phyloP scores from a whole-genome alignment of 2,329 filamentous ascomycete genomes.

The Coniochaeta sp. region DNA sequence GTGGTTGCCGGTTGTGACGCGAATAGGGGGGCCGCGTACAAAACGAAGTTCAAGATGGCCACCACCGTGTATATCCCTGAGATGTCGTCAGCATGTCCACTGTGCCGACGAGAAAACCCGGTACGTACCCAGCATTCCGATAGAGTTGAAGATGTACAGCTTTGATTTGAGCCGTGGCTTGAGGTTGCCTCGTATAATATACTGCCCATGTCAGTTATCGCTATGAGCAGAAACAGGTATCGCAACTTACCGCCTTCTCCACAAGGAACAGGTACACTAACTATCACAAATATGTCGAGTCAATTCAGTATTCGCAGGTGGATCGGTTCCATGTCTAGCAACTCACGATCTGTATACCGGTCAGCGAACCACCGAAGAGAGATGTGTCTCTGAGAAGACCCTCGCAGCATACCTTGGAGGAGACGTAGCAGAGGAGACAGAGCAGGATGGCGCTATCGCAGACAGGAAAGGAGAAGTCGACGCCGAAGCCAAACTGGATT shows the following conservation, averaged over 20 bases:
- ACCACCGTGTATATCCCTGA: conserved; percentile 35
- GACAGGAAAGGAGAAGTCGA: conserved; percentile 39
- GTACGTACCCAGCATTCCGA: conserved; percentile 42
- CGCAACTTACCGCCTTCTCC: conserved; percentile 47
- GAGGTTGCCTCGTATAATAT: conserved; percentile 48
- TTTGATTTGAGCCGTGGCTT: conserved; percentile 45
- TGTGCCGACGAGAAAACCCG: background rate
- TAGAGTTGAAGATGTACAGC: conserved; percentile 53
- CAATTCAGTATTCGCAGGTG: background rate
- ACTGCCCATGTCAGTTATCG: conserved; percentile 23
- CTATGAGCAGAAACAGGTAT: background rate
- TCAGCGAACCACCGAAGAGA: background rate
- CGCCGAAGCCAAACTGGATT: conserved; percentile 47
- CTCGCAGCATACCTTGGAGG: conserved; percentile 44
- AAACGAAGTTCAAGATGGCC: conserved; percentile 52
- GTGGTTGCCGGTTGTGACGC: background rate
- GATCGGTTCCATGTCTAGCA: background rate
- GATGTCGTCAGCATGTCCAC: background rate
- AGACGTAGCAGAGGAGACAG: conserved; percentile 54
- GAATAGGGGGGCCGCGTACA: conserved; percentile 31
- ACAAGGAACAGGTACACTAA: conserved; percentile 59
- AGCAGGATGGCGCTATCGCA: conserved; percentile 53
- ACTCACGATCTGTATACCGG: background rate
- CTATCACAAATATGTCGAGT: conserved; percentile 15
- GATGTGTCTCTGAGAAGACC: background rate